phyloP scores from a whole-genome alignment of 148 eudicot species.

The Cornus suecica region DNA sequence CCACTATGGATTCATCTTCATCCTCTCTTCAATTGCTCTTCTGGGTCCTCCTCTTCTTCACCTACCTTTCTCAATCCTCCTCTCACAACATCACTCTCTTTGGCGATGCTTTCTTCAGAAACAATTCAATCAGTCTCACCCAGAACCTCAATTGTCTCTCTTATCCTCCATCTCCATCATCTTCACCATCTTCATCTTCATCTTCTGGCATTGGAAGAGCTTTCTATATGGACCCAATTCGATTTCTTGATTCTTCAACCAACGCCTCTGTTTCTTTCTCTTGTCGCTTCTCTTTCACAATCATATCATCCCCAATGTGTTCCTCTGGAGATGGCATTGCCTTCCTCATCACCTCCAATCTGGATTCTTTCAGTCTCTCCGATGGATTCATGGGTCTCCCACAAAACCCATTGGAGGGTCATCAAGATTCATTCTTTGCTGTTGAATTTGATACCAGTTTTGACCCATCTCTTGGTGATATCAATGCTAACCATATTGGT shows the following conservation, averaged over 20 bases:
- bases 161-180: neutral
- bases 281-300: conserved; percentile 45
- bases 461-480: conserved; percentile 37
- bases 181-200: conserved; percentile 15
- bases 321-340: conserved; percentile 66
- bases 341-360: conserved; percentile 46
- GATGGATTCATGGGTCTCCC: conserved; percentile 57
- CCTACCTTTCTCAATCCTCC: conserved; percentile 12
- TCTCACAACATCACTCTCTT: conserved; percentile 42
- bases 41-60: conserved; percentile 12
- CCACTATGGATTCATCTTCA: conserved; percentile 16
- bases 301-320: conserved; percentile 35
- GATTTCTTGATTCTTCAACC: conserved; percentile 40
- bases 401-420: conserved; percentile 8
- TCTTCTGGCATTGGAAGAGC: conserved; percentile 39
- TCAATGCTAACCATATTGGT: conserved; percentile 49
- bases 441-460: conserved; percentile 58
- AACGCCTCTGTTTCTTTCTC: conserved; percentile 49
- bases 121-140: conserved; percentile 34
- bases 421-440: conserved; percentile 44
- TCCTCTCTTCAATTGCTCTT: conserved; percentile 10
- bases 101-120: conserved; percentile 44
- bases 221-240: conserved; percentile 42
- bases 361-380: conserved; percentile 9
- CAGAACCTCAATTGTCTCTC: conserved; percentile 27